A percentile compares a stretch with the other conserved stretches of the same genome.
phyloP scores from a whole-genome alignment of 345 rosid genomes.

The Murraya koenigii region DNA sequence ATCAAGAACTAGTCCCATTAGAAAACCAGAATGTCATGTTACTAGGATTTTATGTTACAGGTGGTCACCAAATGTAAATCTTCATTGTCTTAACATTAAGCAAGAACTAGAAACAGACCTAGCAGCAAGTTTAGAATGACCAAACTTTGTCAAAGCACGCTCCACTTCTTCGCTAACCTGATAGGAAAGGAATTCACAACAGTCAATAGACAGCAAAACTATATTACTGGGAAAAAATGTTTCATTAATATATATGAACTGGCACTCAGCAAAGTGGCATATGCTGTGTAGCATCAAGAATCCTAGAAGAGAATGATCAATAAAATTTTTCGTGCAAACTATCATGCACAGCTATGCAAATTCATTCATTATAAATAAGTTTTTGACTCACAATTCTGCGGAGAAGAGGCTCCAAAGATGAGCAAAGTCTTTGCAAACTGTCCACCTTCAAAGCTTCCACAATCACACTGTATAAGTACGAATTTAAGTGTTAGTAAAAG shows the following conservation, averaged over 20 bases:
- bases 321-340: not conserved
- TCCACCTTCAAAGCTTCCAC: slow-evolving; percentile 97
- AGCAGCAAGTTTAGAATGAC: slow-evolving; percentile 44
- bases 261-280: not conserved
- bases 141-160: slow-evolving; percentile 75
- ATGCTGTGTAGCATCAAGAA: not conserved
- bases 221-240: too few relatives aligned
- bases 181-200: slow-evolving; percentile 11
- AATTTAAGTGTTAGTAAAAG: slow-evolving; percentile 10
- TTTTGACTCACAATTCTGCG: slow-evolving; percentile 75
- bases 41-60: not conserved
- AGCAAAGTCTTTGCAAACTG: slow-evolving; percentile 84
- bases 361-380: slow-evolving; percentile 1
- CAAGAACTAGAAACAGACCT: slow-evolving; percentile 38
- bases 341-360: not conserved
- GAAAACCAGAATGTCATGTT: not conserved
- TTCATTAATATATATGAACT: too few relatives aligned
- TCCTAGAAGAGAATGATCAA: not conserved
- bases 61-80: not conserved
- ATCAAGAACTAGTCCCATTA: not conserved
- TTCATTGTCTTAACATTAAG: not conserved
- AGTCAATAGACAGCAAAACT: not conserved
- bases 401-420: slow-evolving; percentile 91
- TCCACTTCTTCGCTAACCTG: slow-evolving; percentile 97
- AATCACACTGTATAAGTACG: slow-evolving; percentile 59